Conservation (phyloP, 495 filamentous ascomycete species). For the Podospora pseudopauciseta region DNA sequence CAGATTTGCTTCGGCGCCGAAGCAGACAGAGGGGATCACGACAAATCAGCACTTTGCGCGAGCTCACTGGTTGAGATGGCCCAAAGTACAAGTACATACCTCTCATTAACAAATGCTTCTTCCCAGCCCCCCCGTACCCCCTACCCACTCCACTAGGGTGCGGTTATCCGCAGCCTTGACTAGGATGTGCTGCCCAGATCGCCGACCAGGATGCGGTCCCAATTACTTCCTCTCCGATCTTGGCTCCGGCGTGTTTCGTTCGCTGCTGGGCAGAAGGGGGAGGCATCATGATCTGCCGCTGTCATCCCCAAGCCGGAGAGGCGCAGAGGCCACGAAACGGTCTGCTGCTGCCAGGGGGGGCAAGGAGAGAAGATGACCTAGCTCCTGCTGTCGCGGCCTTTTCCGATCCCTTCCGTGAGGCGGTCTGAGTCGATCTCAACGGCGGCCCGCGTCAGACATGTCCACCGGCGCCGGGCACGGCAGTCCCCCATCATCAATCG, state of each 20-base stretch:
- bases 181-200: constrained; percentile 28
- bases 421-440: constrained; percentile 23
- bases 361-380: neutral
- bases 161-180: neutral
- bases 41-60: neutral
- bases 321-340: neutral
- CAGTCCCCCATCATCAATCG: neutral
- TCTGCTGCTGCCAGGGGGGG: neutral
- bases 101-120: neutral
- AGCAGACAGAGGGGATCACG: neutral
- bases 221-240: constrained; percentile 27
- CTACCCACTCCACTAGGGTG: constrained; percentile 14
- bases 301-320: no score
- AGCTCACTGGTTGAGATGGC: neutral
- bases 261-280: neutral
- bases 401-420: constrained; percentile 15
- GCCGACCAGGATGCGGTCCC: constrained; percentile 29
- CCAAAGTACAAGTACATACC: neutral
- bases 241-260: constrained; percentile 19
- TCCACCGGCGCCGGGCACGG: neutral
- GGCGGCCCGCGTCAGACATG: constrained; percentile 21
- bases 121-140: neutral
- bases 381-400: constrained; percentile 6
- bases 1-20: constrained; percentile 5
- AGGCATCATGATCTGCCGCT: neutral